A percentile compares a stretch with the other conserved stretches of the same genome.
Conservation (phyloP, 805 yeast genomes). For the Wickerhamiella sergipiensis region DNA sequence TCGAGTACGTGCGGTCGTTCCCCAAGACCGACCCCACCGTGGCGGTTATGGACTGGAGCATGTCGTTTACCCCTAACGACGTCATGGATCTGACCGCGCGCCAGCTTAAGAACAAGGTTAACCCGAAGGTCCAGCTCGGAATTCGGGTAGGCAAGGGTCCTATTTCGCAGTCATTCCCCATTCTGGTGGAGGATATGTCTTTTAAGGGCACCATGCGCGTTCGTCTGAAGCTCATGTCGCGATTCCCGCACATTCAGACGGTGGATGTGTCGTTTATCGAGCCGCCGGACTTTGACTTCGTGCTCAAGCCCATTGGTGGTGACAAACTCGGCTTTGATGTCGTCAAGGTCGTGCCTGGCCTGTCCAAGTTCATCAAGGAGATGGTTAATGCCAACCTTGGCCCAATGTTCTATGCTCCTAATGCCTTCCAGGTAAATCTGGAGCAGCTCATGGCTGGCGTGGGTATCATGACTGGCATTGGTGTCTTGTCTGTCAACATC, state of each 20-base stretch:
- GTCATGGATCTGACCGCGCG: conserved; percentile 71
- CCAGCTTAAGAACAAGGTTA: conserved; percentile 71
- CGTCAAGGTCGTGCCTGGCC: conserved; percentile 67
- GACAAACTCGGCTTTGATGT: conserved; percentile 78
- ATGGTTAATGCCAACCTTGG: conserved; percentile 80
- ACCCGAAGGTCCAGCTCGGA: conserved; percentile 66
- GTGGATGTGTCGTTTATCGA: conserved; percentile 74
- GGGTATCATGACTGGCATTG: conserved; percentile 67
- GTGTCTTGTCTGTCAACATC: conserved; percentile 61
- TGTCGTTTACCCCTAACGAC: conserved; percentile 86
- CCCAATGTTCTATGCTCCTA: conserved; percentile 76
- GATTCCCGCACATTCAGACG: conserved; percentile 89
- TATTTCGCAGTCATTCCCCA: conserved; percentile 47
- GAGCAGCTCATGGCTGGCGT: conserved; percentile 82
- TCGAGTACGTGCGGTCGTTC: conserved; percentile 79
- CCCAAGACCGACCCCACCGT: conserved; percentile 84
- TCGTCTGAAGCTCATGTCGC: conserved; percentile 75
- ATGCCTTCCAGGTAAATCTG: conserved; percentile 83
- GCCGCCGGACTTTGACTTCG: conserved; percentile 81
- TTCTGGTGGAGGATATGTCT: conserved; percentile 66
- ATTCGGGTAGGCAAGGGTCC: conserved; percentile 69
- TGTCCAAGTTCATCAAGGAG: conserved; percentile 66
- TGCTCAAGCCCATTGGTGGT: conserved; percentile 67
- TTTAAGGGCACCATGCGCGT: conserved; percentile 64
- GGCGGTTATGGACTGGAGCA: conserved; percentile 95